Evolutionary conservation across 2,329 filamentous ascomycete genomes (phyloP).

Genomic region (Cladophialophora exuberans): DNA sequence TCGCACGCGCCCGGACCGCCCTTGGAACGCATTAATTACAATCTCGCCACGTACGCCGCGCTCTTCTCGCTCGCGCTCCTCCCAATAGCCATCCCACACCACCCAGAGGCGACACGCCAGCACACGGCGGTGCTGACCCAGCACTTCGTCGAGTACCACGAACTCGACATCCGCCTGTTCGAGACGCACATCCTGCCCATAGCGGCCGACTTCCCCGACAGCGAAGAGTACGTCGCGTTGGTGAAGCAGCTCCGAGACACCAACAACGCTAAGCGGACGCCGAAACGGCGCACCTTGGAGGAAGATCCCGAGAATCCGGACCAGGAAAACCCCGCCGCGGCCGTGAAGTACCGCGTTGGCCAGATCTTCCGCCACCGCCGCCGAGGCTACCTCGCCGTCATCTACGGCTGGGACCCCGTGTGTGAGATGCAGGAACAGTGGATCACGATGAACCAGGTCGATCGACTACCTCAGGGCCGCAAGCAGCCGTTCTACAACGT

Average conservation of each 20-base stretch:
- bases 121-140: conserved; percentile 67
- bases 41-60: conserved; percentile 70
- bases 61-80: conserved; percentile 71
- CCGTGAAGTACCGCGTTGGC: conserved; percentile 71
- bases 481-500: conserved; percentile 82
- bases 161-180: conserved; percentile 73
- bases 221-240: no score
- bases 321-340: conserved; percentile 41
- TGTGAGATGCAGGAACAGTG: conserved; percentile 64
- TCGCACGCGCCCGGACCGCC: conserved; percentile 52
- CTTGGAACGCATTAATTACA: conserved; percentile 54
- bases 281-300: no score
- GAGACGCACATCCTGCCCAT: conserved; percentile 69
- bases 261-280: no score
- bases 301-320: no score
- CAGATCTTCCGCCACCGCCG: conserved; percentile 82
- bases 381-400: conserved; percentile 77
- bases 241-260: no score
- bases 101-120: conserved; percentile 63
- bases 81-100: conserved; percentile 43
- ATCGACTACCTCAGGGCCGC: conserved; percentile 61
- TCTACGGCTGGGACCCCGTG: conserved; percentile 81
- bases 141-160: conserved; percentile 66
- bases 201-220: conserved; percentile 54
- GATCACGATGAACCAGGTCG: conserved; percentile 67